phyloP scores from a whole-genome alignment of 2,329 filamentous ascomycete genomes.

The Penicillium brevicompactum region DNA sequence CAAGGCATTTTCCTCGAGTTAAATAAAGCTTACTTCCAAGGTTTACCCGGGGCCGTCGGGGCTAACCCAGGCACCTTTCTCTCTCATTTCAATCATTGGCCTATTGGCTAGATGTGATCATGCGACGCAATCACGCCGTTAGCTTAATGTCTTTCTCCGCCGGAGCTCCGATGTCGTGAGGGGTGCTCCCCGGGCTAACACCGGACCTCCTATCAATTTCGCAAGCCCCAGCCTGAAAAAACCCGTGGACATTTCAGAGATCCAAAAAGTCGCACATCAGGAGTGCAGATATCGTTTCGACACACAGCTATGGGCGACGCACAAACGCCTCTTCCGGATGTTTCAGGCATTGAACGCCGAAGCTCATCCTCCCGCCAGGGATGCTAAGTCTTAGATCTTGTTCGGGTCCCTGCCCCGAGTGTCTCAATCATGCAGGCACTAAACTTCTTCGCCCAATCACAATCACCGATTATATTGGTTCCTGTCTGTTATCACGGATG shows the following conservation, averaged over 20 bases:
- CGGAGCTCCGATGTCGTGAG: constrained; percentile 21
- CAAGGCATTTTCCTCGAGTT: no score
- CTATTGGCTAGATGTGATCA: neutral
- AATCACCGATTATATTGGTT: neutral
- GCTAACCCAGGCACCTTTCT: neutral
- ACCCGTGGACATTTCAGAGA: neutral
- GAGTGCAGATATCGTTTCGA: neutral
- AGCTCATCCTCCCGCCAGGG: neutral
- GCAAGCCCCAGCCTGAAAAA: neutral
- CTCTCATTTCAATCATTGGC: neutral
- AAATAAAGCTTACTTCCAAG: neutral
- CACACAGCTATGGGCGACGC: neutral
- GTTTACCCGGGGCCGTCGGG: no score
- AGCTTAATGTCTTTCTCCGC: constrained; percentile 12
- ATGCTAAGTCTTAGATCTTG: constrained; percentile 12
- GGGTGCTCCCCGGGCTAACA: neutral
- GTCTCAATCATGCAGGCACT: constrained; percentile 18
- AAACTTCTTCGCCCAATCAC: constrained; percentile 15
- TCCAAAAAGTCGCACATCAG: neutral
- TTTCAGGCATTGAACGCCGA: constrained; percentile 5
- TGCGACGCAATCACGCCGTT: neutral
- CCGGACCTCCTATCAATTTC: constrained; percentile 6
- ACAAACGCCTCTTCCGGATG: neutral
- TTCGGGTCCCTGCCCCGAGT: constrained; percentile 1
- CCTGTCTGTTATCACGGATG: constrained; percentile 1